A percentile compares a stretch with the other conserved stretches of the same genome.
phyloP scores from a whole-genome alignment of 176 grass and related monocot species.

The Cenchrus fungigraminus region DNA sequence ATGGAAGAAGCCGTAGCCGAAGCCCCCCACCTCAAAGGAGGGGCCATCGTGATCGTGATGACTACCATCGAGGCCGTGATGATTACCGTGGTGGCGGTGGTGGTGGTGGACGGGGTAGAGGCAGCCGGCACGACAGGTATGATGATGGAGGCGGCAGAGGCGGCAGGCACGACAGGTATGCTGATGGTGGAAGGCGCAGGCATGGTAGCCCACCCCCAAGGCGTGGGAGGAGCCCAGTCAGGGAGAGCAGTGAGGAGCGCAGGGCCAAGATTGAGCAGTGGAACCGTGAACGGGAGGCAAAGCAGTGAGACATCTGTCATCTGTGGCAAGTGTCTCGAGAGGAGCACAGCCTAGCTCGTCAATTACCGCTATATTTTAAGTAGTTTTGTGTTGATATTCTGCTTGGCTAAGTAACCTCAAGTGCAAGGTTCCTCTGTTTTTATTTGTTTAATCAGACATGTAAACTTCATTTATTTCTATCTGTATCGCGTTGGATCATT shows the following conservation, averaged over 20 bases:
- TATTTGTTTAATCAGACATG: constrained; percentile 22
- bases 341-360: not conserved
- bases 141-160: constrained; percentile 40
- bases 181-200: constrained; percentile 55
- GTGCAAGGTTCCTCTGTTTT: not conserved
- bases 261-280: constrained; percentile 80
- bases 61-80: constrained; percentile 40
- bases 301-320: constrained; percentile 22
- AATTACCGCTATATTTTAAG: constrained; percentile 6
- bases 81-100: constrained; percentile 38
- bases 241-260: constrained; percentile 70
- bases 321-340: not conserved
- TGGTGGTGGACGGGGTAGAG: constrained; percentile 35
- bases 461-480: constrained; percentile 26
- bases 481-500: constrained; percentile 15
- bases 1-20: constrained; percentile 58
- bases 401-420: constrained; percentile 16
- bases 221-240: constrained; percentile 59
- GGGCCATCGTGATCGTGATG: constrained; percentile 46
- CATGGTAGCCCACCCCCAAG: constrained; percentile 53
- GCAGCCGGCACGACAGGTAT: constrained; percentile 55
- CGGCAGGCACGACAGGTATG: constrained; percentile 56
- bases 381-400: not conserved
- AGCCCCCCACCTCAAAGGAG: constrained; percentile 62
- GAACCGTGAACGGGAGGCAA: constrained; percentile 72